Percentiles rank a stretch among this genome's conserved stretches.
phyloP scores from a whole-genome alignment of 139 green algal genomes.

The Bryopsis sp. region DNA sequence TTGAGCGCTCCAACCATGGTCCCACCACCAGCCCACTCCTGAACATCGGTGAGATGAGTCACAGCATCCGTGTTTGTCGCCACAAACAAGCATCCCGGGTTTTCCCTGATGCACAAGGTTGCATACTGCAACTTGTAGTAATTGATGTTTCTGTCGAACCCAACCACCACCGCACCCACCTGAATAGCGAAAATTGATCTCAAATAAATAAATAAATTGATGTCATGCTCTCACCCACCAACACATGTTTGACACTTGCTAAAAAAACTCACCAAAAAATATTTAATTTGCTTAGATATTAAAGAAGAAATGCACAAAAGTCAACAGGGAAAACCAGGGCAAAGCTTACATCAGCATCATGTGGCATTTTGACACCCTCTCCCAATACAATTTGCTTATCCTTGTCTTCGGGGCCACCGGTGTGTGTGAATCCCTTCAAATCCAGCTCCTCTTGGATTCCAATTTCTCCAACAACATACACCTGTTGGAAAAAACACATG shows the following conservation, averaged over 20 bases:
- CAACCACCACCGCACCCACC: slow-evolving; percentile 92
- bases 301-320: not conserved
- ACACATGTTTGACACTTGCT: not conserved
- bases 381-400: slow-evolving; percentile 78
- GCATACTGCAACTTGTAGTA: slow-evolving; percentile 99
- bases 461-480: slow-evolving; percentile 80
- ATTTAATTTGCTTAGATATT: not conserved
- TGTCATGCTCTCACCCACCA: not conserved
- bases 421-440: slow-evolving; percentile 79
- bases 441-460: slow-evolving; percentile 95
- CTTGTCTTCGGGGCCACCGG: slow-evolving; percentile 84
- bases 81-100: slow-evolving; percentile 96
- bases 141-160: slow-evolving; percentile 98
- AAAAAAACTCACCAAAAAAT: slow-evolving; percentile 12
- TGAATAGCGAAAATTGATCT: slow-evolving; percentile 27
- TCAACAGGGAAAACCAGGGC: slow-evolving; percentile 1
- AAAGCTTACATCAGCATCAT: slow-evolving; percentile 76
- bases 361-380: slow-evolving; percentile 73
- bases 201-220: too few species aligned
- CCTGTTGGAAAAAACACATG: slow-evolving; percentile 27
- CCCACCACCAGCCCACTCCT: slow-evolving; percentile 95
- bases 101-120: slow-evolving; percentile 96
- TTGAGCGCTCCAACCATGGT: slow-evolving; percentile 95
- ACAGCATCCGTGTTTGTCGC: slow-evolving; percentile 97
- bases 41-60: slow-evolving; percentile 95